Evolutionary conservation across 2,329 filamentous ascomycete species (phyloP), one percentile per base, ranked within the genome.

Genomic region (Myriosclerotinia scirpicola): DNA sequence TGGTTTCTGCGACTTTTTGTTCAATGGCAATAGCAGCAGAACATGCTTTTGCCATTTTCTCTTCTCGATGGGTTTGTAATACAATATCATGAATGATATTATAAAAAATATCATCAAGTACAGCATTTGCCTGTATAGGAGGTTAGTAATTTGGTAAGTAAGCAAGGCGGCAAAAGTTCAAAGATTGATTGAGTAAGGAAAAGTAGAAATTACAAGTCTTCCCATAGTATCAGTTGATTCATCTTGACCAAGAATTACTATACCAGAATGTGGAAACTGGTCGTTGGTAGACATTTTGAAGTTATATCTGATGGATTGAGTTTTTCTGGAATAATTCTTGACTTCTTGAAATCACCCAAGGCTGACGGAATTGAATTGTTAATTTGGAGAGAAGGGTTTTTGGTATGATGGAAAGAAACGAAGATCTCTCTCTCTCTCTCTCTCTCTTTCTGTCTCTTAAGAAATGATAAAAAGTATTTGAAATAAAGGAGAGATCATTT

Each of bases 51-150:
- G 91, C 86, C 70, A 87, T 85, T 81, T 93, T 93, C 79, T 94
- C 91, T 72, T 90, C 85, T 71, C 89, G 89, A 77, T 94, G 91
- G 52, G 87, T 87, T 76, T 90, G 86, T 74, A 92, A 83, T 70
- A 92, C 82, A 62, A 92, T 82, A 76, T 91, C 89, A 77, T 90
- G 88, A 71, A 93, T 84, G 74, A 93, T 85, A 77, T 91, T 93
- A 80, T 90, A 87, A 69, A 94, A 81, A 66, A 89, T 79, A 75
- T 93, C 90, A 74, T 93, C 89, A 74, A 94, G 83, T 68, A 94
- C 85, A 30, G 84, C 80, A 75, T 87, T 83, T 70, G 87, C 81
- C 87, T 89, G 56, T 58, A 53, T 65, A 56, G 38, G 61, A 55
- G 52, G 67, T 75, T 64, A 73, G 71, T 65, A 62, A 64, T 50